Base-by-base conservation (phyloP, 192 early-diverging fungal genomes). In the Funneliformis mosseae region DNA sequence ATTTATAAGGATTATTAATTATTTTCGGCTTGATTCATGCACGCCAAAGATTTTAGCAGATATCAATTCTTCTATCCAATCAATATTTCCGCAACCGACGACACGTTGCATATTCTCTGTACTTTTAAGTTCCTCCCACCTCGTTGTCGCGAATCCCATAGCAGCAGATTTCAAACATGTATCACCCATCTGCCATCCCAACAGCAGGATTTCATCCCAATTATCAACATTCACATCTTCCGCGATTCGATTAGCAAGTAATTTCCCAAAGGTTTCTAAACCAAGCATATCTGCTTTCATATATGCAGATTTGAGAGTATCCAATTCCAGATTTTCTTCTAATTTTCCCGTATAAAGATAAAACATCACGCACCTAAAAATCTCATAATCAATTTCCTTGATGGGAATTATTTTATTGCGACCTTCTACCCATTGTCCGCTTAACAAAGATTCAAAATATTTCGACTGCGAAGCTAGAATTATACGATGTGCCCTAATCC, bases 301-400 rank as follows among this genome's bases (percentile, higher is more conserved):
- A 45, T 70, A 70, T 1, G 68, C 68, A 42, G 68, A 18, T 43
- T 70, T 70, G 5, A 70, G n/a, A 43, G 14, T 42, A 70, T 70
- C 68, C n/a, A 70, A 70, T 70, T 70, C 68, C 18, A 70, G 68
- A 70, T 70, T 70, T 43, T 70, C 68, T 70, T 70, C 68, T n/a
- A 70, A 42, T 45, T 75, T 75, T 33, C 74, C 74, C 23, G 74
- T 75, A 14, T 75, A 75, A 14, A 75, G 48, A 50, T 75, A 75
- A 75, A 38, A 75, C 27, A 75, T 28, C 60, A 75, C 38, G 39
- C 48, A 60, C 12, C 55, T 38, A 60, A 75, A 75, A 33, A 75
- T 60, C 60, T 75, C 74, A 39, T 75, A 75, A 38, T 50, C 48
- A 12, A 75, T 55, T 27, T 75, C 74, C n/a, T 55, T 50, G 28